Evolutionary conservation across 2,329 filamentous ascomycete species (phyloP), one percentile per base, ranked within the genome.

Genomic region (Penicillium sp.): DNA sequence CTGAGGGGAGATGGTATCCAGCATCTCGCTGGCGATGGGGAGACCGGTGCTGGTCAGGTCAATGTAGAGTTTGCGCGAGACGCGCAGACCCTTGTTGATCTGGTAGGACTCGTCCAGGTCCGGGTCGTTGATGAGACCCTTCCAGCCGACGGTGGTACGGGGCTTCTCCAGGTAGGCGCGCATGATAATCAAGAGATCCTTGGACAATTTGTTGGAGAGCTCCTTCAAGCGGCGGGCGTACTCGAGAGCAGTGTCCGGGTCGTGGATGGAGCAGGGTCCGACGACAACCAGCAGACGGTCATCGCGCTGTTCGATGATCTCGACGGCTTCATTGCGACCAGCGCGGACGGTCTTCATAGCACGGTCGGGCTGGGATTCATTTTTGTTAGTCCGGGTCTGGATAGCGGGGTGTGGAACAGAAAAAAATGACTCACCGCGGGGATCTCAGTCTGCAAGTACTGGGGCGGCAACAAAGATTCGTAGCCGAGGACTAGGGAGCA

Each of bases 131-230:
- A 99, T 97, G 76, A 99, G 83, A 52, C 95, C 95, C 81, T 99
- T 99, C 95, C 95, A 99, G 73, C 95, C 95, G 50, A 99, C 93
- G 0, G 95, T 99, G 50, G 95, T 99, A 60, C 95, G 89, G 43
- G 95, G 95, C 84, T 99, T 99, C 83, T 99, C 95, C 51, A 99
- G 89, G 85, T 99, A 99, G 72, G 93, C 92, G 69, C 95, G 91
- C 95, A 99, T 99, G 71, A 99, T 88, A 75, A 99, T 90, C 75
- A 88, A 88, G 47, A 99, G 84, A 74, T 98, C 93, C 67, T 87
- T 82, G 60, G 88, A 86, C 61, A 97, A 88, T 82, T 89, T 91
- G 63, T 90, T 85, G 59, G 92, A 86, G 48, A 97, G 81, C 53
- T 82, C 79, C 79, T 92, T 90, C 49, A 99, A 85, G 56, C 88